Base-by-base conservation (phyloP, 108 stramenopile species). In the Pseudonitzschia multistriata region DNA sequence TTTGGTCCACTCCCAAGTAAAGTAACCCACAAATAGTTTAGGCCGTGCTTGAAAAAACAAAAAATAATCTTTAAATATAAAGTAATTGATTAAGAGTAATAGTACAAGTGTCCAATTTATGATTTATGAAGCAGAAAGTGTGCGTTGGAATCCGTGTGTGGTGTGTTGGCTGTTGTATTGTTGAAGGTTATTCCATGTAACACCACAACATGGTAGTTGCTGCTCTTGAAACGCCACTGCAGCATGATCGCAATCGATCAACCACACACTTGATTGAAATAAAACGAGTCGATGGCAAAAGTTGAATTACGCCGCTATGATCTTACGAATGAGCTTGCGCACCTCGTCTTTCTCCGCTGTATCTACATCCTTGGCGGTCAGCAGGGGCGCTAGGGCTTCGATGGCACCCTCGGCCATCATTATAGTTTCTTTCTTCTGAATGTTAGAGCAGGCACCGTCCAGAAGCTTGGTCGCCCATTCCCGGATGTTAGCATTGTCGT, bases 371-470 rank as follows among this genome's bases (percentile, higher is more conserved):
- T 52, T 25, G 22, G 25, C 21, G 8, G 50, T 52, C 50, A 52
- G 24, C 8, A 52, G 24, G 7, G 50, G 50, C 8, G 50, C 50
- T 1, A 52, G 3, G 24, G 50, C 50, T 25, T 52, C 50, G 19
- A 52, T 52, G 11, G 50, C 50, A 3, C 50, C 50, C 50, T 52
- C 50, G 8, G 50, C 50, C 50, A 52, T 52, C 50, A 52, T 52
- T 2, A 52, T 52, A 24, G 50, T 5, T 19, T 22, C 50, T 24
- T 52, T 52, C 1, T 52, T 52, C 8, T 19, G 24, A 25, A 52
- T 52, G 25, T 52, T 52, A 1, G 50, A 52, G 25, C 50, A 52
- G 19, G 50, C 50, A 5, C 50, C 50, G 19, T 52, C 50, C 2
- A 52, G 50, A 11, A 52, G 50, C 50, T 52, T 52, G 11, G 50